These are phyloP conservation scores for Solanum hybrid DNA, from an alignment of 305 asterid genomes.

Conservation along the genomic window DNA sequence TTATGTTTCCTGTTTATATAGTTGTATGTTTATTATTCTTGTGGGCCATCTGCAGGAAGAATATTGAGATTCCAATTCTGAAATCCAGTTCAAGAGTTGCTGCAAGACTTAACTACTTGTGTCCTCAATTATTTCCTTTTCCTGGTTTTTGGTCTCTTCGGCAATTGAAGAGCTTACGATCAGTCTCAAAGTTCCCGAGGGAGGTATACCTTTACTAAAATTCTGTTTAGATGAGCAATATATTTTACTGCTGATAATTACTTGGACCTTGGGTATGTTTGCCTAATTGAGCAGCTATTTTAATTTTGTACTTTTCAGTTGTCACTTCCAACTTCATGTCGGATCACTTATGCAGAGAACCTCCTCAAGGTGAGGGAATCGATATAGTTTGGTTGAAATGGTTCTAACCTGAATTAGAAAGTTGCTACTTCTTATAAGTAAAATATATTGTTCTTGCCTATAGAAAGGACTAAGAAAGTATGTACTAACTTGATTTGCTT, in stretches of 20 bases:
- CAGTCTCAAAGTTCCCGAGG: conserved; percentile 14
- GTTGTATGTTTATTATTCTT: conserved; percentile 12
- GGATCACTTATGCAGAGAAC: conserved; percentile 58
- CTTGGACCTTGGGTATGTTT: not conserved
- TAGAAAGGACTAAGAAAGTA: not conserved
- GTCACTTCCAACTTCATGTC: conserved; percentile 19
- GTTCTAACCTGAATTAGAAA: not conserved
- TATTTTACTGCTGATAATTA: not conserved
- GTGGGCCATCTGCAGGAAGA: conserved; percentile 43
- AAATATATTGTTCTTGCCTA: not conserved
- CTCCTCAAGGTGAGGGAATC: conserved; percentile 65
- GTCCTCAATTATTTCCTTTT: conserved; percentile 75
- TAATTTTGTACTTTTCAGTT: conserved; percentile 30
- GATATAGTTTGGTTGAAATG: not conserved
- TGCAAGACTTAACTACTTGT: conserved; percentile 67
- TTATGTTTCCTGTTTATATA: conserved; percentile 7
- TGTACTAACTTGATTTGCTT: not conserved
- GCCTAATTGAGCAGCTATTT: not conserved
- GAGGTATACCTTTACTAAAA: conserved; percentile 18
- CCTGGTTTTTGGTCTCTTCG: conserved; percentile 54
- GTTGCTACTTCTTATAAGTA: not conserved
- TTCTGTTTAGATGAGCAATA: not conserved
- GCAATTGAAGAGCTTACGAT: conserved; percentile 16
- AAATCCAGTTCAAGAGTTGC: conserved; percentile 72
- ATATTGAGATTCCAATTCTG: conserved; percentile 65